These are phyloP conservation scores for Hypoxylon sp. DNA, from an alignment of 2,329 filamentous ascomycete species.

Conservation along the genomic window DNA sequence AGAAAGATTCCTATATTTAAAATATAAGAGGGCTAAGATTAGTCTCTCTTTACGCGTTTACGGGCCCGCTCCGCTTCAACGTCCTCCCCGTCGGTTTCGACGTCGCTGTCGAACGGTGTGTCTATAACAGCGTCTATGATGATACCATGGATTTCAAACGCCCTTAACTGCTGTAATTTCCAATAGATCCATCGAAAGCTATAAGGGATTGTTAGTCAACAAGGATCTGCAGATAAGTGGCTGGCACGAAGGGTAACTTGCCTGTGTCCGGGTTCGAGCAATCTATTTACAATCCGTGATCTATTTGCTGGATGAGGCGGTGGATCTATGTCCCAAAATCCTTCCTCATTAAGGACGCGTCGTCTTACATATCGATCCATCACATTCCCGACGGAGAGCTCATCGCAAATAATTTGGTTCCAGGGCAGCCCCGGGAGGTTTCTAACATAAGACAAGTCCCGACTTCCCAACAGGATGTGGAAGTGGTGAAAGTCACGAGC, in stretches of 20 bases:
- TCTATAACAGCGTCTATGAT: not conserved
- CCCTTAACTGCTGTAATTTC: slow-evolving; percentile 1
- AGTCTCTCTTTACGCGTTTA: not conserved
- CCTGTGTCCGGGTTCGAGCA: not conserved
- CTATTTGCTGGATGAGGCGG: not conserved
- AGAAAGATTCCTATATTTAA: no score
- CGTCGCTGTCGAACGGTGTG: not conserved
- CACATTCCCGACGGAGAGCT: not conserved
- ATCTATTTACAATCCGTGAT: not conserved
- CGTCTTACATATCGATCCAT: not conserved
- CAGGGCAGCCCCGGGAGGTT: not conserved
- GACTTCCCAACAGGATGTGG: slow-evolving; percentile 21
- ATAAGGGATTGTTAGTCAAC: not conserved
- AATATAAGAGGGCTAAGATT: no score
- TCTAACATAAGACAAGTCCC: not conserved
- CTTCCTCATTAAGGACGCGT: not conserved
- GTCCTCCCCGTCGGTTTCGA: not conserved
- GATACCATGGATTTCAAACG: not conserved
- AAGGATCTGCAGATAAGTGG: slow-evolving; percentile 2
- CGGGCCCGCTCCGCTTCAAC: not conserved
- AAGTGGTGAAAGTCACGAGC: slow-evolving; percentile 19
- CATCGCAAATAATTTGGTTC: not conserved
- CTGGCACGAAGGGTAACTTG: not conserved
- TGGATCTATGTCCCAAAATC: not conserved
- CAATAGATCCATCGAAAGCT: slow-evolving; percentile 1